These are phyloP conservation scores for Schizophyllum commune DNA, from an alignment of 1,284 basidiomycete species.

Conservation along the genomic window DNA sequence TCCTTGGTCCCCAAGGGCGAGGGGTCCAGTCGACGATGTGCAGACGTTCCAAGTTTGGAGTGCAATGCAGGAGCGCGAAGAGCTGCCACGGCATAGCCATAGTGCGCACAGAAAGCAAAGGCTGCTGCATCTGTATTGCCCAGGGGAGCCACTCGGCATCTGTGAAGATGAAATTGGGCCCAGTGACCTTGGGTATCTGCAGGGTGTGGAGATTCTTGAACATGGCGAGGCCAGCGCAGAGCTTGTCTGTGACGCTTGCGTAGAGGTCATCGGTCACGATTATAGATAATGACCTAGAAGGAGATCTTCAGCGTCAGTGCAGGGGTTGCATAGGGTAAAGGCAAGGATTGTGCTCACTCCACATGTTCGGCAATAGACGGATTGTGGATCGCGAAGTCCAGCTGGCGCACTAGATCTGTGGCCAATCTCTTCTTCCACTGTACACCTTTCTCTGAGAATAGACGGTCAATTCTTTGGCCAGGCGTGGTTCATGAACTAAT, in stretches of 20 bases:
- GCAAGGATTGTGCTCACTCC: neutral
- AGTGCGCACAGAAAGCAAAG: neutral
- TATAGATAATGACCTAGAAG: neutral
- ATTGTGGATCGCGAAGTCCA: conserved; percentile 11
- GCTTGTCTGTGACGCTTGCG: neutral
- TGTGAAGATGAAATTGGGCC: neutral
- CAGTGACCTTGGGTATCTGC: neutral
- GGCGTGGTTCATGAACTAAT: neutral
- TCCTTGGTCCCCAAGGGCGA: neutral
- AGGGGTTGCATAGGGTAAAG: neutral
- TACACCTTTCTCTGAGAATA: neutral
- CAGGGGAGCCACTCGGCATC: neutral
- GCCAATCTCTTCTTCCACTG: conserved; percentile 3
- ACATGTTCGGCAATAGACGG: conserved; percentile 6
- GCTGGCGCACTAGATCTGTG: conserved; percentile 9
- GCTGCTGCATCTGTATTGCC: too few relatives aligned
- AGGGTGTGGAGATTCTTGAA: neutral
- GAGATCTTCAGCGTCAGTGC: neutral
- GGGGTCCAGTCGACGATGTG: neutral
- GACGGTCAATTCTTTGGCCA: neutral
- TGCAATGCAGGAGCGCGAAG: neutral
- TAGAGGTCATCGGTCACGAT: neutral
- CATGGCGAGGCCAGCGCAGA: neutral
- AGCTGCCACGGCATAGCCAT: neutral
- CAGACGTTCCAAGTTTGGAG: neutral